Base-by-base conservation (phyloP, 805 yeast species). In the Wickerhamomyces sydowiorum region DNA sequence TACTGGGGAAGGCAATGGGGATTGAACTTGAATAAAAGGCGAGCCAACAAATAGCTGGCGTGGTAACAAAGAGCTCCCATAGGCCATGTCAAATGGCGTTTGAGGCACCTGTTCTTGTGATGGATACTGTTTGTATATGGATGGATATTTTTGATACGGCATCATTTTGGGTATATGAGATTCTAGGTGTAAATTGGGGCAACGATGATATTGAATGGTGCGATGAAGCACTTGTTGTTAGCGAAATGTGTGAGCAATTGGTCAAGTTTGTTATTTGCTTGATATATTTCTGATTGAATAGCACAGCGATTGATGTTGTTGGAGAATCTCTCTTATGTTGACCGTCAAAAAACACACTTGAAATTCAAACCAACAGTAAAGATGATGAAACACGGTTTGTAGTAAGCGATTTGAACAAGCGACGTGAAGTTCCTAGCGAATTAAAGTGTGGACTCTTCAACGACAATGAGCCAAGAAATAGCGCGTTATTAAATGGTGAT, bases 1-100 rank as follows among this genome's bases (percentile, higher is more conserved):
- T 21, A 43, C 41, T 22, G 59, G 54, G 4, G 57, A 53, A 21
- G 50, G 45, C 25, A 59, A 45, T 4, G 70, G 69, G 32, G 70
- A 60, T 41, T 71, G 75, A 1, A 66, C 60, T 18, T 63, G 57
- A 9, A 76, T 62, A 52, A 72, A 80, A 0, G 87, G 87, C 3
- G 86, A 79, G 4, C 77, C 70, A 44, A 77, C 64, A 38, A 82
- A 61, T 39, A 82, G 60, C 51, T 80, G 83, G 15, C 81, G 65
- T 1, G 89, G 89, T 17, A 82, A 61, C 68, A 81, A 69, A 13
- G 81, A 73, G 5, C 77, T 73, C 8, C 83, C 80, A 51, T 79
- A 80, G 4, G 73, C 62, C 43, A 73, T 57, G 53, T 81, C 86
- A 51, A 79, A 70, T 2, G 87, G 86, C 3, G 82, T 72, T 31